Percentiles rank a stretch among this genome's conserved stretches.
phyloP scores from a whole-genome alignment of 495 filamentous ascomycete genomes.

The Tuber umbilicatum region DNA sequence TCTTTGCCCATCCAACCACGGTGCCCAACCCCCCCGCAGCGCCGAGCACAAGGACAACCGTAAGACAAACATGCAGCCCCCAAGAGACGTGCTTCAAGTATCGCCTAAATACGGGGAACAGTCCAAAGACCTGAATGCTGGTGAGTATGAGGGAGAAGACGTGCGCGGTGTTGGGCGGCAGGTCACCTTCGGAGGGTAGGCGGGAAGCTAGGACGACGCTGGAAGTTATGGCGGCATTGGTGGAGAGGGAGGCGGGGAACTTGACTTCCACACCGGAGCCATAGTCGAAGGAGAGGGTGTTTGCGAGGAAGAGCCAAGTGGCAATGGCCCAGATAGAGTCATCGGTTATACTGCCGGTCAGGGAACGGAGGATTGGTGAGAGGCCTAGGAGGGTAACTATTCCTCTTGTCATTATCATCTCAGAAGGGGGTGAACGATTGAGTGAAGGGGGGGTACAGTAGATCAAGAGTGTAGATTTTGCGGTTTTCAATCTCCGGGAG shows the following conservation, averaged over 20 bases:
- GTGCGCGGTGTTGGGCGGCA: conserved; percentile 60
- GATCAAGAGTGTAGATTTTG: conserved; percentile 89
- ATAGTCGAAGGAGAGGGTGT: conserved; percentile 97
- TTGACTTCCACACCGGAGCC: conserved; percentile 60
- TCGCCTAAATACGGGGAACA: conserved; percentile 90
- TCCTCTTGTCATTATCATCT: conserved; percentile 3
- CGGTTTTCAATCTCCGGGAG: conserved; percentile 58
- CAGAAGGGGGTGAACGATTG: not conserved
- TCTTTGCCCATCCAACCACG: conserved; percentile 59
- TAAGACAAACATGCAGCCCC: conserved; percentile 73
- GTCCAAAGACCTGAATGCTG: conserved; percentile 91
- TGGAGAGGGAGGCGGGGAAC: conserved; percentile 81
- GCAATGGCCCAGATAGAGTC: conserved; percentile 97
- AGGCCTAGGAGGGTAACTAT: conserved; percentile 67
- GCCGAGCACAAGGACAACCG: conserved; percentile 67
- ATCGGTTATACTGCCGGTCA: conserved; percentile 79
- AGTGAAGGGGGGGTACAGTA: conserved; percentile 52
- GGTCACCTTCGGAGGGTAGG: conserved; percentile 51
- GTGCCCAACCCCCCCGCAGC: conserved; percentile 69
- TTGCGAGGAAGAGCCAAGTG: conserved; percentile 85
- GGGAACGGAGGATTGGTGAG: conserved; percentile 86
- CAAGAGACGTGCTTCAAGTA: conserved; percentile 77
- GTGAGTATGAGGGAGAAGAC: conserved; percentile 94
- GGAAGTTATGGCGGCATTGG: conserved; percentile 92
- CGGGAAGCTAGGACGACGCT: conserved; percentile 85